A percentile compares a stretch with the other conserved stretches of the same genome.
Evolutionary conservation across 208 protist genomes (phyloP).

Genomic region (Wallacemonas sp.): DNA sequence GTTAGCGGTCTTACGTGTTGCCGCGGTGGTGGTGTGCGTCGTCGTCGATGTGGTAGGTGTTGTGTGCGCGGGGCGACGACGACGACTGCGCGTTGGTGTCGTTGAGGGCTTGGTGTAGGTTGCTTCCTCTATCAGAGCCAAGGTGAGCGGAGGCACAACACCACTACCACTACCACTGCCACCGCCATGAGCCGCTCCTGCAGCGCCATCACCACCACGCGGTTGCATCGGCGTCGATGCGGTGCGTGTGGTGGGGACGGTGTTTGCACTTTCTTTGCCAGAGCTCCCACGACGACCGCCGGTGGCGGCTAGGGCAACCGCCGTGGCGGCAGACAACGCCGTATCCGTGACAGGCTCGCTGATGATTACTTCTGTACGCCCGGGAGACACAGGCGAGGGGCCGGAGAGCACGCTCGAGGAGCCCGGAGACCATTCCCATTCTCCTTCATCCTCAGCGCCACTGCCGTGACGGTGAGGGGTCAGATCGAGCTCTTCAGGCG

Average conservation of each 20-base stretch:
- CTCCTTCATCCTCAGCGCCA: background rate
- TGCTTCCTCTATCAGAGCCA: background rate
- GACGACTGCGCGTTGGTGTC: background rate
- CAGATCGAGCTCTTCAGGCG: background rate
- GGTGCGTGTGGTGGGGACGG: too few relatives aligned
- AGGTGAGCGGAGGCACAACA: background rate
- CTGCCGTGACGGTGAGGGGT: background rate
- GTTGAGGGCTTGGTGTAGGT: too few relatives aligned
- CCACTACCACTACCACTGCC: background rate
- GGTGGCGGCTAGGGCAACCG: background rate
- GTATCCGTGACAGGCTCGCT: slow-evolving; percentile 1
- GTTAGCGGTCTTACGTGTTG: background rate
- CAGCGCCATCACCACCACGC: background rate
- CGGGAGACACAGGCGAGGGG: background rate
- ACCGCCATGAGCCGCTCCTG: background rate
- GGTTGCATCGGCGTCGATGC: too few relatives aligned
- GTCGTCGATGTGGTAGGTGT: background rate
- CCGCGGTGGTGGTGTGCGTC: too few relatives aligned
- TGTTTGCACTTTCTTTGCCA: background rate
- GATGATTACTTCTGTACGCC: background rate
- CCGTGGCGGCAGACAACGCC: background rate
- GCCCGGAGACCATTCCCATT: background rate
- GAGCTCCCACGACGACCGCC: background rate
- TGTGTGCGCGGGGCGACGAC: background rate
- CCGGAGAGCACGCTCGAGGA: background rate